phyloP scores from a whole-genome alignment of 2,329 filamentous ascomycete species.

The Colletotrichum sansevieriae region DNA sequence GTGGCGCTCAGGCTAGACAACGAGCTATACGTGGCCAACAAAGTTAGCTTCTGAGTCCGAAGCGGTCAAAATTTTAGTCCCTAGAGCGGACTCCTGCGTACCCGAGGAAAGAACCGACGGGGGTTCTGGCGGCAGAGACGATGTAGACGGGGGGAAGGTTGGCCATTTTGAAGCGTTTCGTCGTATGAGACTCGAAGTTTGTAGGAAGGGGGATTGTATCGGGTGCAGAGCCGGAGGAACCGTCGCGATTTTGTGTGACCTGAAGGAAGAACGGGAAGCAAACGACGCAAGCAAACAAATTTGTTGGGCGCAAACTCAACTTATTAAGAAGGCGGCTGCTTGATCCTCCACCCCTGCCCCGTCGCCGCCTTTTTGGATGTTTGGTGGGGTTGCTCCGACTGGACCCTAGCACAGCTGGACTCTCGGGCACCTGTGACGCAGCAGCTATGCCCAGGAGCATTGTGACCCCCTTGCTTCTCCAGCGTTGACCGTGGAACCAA shows the following conservation, averaged over 20 bases:
- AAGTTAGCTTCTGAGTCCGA: conserved; percentile 20
- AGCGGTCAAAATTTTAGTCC: conserved; percentile 35
- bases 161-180: conserved; percentile 70
- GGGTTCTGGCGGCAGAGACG: conserved; percentile 90
- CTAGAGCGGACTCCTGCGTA: conserved; percentile 54
- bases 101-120: conserved; percentile 95
- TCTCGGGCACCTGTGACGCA: conserved; percentile 33
- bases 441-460: conserved; percentile 31
- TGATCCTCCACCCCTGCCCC: conserved; percentile 9
- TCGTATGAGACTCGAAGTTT: conserved; percentile 1
- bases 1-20: conserved; percentile 88
- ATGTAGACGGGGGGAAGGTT: conserved; percentile 93
- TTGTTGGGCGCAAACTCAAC: conserved; percentile 34
- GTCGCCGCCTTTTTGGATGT: conserved; percentile 35
- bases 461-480: conserved; percentile 13
- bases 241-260: conserved; percentile 23
- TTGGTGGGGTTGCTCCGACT: conserved; percentile 37
- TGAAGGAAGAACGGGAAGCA: conserved; percentile 6
- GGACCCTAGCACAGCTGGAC: conserved; percentile 18
- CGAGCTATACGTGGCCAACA: conserved; percentile 69
- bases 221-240: not conserved
- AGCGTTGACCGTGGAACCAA: conserved; percentile 13
- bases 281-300: conserved; percentile 15
- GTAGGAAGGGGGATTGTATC: not conserved
- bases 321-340: conserved; percentile 31